Evolutionary conservation across 345 rosid genomes (phyloP), one percentile per base, ranked within the genome.

Genomic region (Excoecaria cochinchinensis): DNA sequence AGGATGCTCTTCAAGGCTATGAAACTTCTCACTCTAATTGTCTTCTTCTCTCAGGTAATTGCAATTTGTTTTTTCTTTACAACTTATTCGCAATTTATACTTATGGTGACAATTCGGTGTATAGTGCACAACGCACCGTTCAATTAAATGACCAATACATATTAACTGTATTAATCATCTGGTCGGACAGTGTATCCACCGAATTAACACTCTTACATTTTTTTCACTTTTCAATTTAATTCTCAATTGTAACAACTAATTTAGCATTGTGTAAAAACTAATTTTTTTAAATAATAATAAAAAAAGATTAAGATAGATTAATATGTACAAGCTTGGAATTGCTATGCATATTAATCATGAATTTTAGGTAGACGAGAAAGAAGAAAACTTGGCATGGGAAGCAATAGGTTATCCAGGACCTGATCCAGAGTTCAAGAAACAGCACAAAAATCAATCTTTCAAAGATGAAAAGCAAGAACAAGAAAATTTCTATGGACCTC

Each of bases 391-490:
- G 69, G 72, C 92, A 16, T 93, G 97, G 98, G 82, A 85, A 71
- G 97, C 94, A 63, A 93, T 91, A 56, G 92, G 90, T 38, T 91
- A 91, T 69, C 77, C 79, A 19, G 92, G 93, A 70, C 92, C 92
- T 4, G 91, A 90, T 57, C 88, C 91, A n/a, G 80, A 78, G 48
- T 79, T 83, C 73, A 62, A 77, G 15, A 38, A 44, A 42, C 74
- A 76, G 67, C 73, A 50, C 46, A 65, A 38, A 42, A 79, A 63
- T 19, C 67, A 78, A 46, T 24, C 59, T n/a, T 42, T 47, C 21
- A 38, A 66, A 11, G 21, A 50, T 8, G 65, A 58, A 16, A 57
- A 74, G 55, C 39, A 60, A 24, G 22, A 59, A 38, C 76, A 84
- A 47, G 90, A 84, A 31, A 82, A 84, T 62, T 50, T 84, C 14